Evolutionary conservation across 1,284 basidiomycete species (phyloP), one percentile per base, ranked within the genome.

Genomic region (Vanrija sp.): DNA sequence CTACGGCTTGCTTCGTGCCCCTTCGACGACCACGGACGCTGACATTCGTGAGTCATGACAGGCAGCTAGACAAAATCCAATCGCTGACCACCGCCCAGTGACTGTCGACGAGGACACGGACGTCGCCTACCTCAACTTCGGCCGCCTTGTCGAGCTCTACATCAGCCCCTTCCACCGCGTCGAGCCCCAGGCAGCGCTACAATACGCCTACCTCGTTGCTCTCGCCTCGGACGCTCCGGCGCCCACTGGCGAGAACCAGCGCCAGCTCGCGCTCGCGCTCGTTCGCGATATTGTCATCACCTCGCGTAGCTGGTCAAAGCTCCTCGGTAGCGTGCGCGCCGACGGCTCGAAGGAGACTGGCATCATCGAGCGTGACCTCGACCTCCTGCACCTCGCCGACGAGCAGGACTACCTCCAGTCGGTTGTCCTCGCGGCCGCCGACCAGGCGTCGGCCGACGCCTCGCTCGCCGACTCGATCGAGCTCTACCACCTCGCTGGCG

Each of bases 401-500:
- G 78, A 80, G 54, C 79, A 83, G 46, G 84, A 88, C 51, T 96
- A 89, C 79, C 85, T 94, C 53, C 83, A 85, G 38, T 82, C 88
- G 40, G 91, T 98, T 55, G 87, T 98, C 52, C 79, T 86, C 57
- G 84, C 85, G 12, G 89, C 92, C 0, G 90, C 93, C 1, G 81
- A 83, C 50, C 82, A 89, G 66, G 87, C 82, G 80, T 55, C 87
- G 82, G 75, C 85, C 46, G 81, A 83, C 60, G 76, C 80, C 49
- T 87, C 89, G 28, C 86, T 89, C 43, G 83, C 87, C 6, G 92
- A 98, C 73, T 92, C 93, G 2, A 93, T 98, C 77, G 88, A 95
- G 73, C 80, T 99, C 46, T 98, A 92, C 80, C 95, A 98, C 77
- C 85, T 98, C 38, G 92, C 94, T 0, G 89, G 91, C 39, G 90